Base-by-base conservation (phyloP, 768 basidiomycete genomes). In the Artomyces pyxidatus region DNA sequence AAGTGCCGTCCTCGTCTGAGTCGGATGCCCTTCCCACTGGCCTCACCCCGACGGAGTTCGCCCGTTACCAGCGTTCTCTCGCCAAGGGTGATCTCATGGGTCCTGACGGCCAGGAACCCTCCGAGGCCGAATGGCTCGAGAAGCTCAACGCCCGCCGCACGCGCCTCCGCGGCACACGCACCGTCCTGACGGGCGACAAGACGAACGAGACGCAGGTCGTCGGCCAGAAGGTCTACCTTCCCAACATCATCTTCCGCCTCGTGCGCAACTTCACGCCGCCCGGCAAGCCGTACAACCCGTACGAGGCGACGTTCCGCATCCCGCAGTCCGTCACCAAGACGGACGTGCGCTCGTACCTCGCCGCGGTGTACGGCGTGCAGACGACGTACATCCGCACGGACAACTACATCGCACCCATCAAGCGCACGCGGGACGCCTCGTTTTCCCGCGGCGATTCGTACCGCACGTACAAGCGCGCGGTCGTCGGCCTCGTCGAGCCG, bases 321-420 rank as follows among this genome's bases (percentile, higher is more conserved):
- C 86, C 91, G n/a, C 78, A 80, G 53, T 85, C 81, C 37, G 74
- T 94, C 66, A 96, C 92, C 37, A 97, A 97, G 68, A 88, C 85
- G 49, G 93, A 97, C 68, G 70, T 97, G 30, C 83, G 91, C 35
- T 85, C 86, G 0, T 92, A 95, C 63, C 78, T 97, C 41, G 68
- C 69, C 45, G 76, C 90, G 28, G 77, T 85, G n/a, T 97, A 97
- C 58, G 88, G 88, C 52, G 81, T 97, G 40, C 71, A 83, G 60
- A 85, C 87, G 51, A 95, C 92, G 6, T 96, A 94, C 65, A 90
- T 97, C 53, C 89, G 93, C 45, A 97, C 93, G n/a, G 88, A 89
- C 72, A 89, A 88, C 70, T 90, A 91, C 59, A 69, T 83, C 51
- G 76, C 84, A 0, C 78, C 83, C 38, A 59, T 76, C 17, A 60